Evolutionary conservation across 2,329 filamentous ascomycete species (phyloP), one percentile per base, ranked within the genome.

Genomic region (Ophiostoma perfectum): DNA sequence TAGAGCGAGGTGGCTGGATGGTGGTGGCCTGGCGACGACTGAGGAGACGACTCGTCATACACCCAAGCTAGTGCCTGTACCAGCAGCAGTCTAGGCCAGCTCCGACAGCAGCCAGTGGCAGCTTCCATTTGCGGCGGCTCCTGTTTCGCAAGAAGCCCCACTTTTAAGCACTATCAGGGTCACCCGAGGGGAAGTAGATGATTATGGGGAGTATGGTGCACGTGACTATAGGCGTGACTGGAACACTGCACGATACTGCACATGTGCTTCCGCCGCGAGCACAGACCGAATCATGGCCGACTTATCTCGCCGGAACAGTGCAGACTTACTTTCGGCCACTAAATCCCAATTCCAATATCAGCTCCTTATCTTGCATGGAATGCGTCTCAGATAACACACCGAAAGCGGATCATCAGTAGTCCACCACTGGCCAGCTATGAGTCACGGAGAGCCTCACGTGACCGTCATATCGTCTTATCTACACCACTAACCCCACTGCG

Each of bases 61-160:
- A 16, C 36, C 39, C 41, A 39, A 65, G 47, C 67, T 66, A 58
- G 62, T 44, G 62, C n/a, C 36, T 39, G n/a, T 65, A 47, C 27
- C 44, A 49, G 44, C 9, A 16, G 11, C 4, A 38, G 55, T 39
- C 55, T 38, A 39, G 55, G 55, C 55, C 58, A 41, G 36, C 58
- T 41, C 64, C 36, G 36, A 41, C 11, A 12, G 38, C 16, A 63
- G 63, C 49, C 64, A 49, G 52, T 49, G 27, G 64, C 67, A 69
- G 67, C 64, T 66, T 47, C 60, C 65, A 66, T 45, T 65, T 69
- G 68, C 68, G 65, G 68, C 68, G 60, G 41, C 62, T 65, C 12
- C 60, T 65, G 68, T 69, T 67, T 69, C 68, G 68, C 47, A 69
- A 58, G 7, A 18, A 5, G 42, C 65, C 68, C 60, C 65, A 69